These are phyloP conservation scores for Skeletonema menzelii DNA, from an alignment of 108 stramenopile genomes.

Conservation along the genomic window DNA sequence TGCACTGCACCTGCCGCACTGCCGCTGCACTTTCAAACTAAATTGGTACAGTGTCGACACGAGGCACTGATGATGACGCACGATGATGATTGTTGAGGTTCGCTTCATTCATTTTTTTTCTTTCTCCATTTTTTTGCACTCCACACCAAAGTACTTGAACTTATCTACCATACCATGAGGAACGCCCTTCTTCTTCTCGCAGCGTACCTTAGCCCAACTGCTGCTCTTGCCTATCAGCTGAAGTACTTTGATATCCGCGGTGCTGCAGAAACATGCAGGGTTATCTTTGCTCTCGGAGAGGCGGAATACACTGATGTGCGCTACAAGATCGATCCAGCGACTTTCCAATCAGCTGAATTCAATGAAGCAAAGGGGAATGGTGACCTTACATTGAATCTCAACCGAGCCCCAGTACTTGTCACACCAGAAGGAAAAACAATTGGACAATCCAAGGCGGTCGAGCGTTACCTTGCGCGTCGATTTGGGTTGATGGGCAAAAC, in stretches of 20 bases:
- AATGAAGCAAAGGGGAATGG: constrained; percentile 57
- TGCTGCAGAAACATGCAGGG: constrained; percentile 55
- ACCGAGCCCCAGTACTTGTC: constrained; percentile 61
- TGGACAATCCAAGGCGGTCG: constrained; percentile 72
- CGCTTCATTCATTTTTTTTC: no score
- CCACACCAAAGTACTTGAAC: no score
- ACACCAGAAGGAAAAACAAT: constrained; percentile 43
- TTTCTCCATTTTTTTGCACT: no score
- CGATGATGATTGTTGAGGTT: no score
- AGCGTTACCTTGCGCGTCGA: constrained; percentile 51
- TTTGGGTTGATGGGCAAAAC: constrained; percentile 55
- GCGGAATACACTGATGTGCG: constrained; percentile 52
- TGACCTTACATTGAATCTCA: constrained; percentile 59
- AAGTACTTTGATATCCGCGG: constrained; percentile 60
- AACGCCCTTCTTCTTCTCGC: constrained; percentile 15
- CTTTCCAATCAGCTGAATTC: constrained; percentile 54
- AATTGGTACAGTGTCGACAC: no score
- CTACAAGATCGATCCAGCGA: constrained; percentile 40
- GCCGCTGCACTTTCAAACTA: no score
- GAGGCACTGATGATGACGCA: no score
- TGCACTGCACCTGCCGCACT: no score
- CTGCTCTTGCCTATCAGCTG: constrained; percentile 40
- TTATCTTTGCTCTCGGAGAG: constrained; percentile 48
- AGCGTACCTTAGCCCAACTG: constrained; percentile 12
- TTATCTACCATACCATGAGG: no score